Percentiles rank a stretch among this genome's conserved stretches.
Evolutionary conservation across 495 filamentous ascomycete species (phyloP).

Genomic region (Penicilliopsis zonata): DNA sequence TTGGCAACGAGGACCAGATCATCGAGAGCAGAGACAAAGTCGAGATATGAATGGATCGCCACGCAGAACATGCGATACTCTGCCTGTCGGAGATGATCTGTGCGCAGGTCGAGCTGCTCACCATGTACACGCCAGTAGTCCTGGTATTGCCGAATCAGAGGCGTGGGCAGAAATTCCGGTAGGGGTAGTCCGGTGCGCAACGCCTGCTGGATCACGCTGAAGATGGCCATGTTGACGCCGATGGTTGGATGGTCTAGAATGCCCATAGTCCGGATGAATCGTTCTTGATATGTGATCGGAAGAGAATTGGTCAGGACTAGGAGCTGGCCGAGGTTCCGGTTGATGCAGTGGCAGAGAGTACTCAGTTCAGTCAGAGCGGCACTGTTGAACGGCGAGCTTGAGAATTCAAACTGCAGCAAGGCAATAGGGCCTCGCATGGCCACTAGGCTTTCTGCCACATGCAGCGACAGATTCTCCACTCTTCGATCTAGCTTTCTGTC

Average conservation of each 20-base stretch:
- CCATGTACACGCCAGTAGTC: conserved; percentile 16
- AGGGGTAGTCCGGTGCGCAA: conserved; percentile 28
- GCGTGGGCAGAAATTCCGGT: conserved; percentile 30
- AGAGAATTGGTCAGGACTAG: conserved; percentile 22
- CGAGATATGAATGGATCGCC: conserved; percentile 24
- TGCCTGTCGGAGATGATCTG: conserved; percentile 22
- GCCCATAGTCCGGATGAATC: conserved; percentile 18
- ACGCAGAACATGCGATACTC: conserved; percentile 29
- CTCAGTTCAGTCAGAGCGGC: conserved; percentile 19
- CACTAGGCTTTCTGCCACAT: conserved; percentile 19
- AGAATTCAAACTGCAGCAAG: conserved; percentile 28
- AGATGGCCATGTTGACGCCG: conserved; percentile 31
- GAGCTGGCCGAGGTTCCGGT: conserved; percentile 22
- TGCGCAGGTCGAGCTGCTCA: conserved; percentile 11
- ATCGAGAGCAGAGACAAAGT: conserved; percentile 24
- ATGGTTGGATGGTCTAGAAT: conserved; percentile 25
- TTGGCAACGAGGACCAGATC: conserved; percentile 31
- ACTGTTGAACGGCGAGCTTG: conserved; percentile 29
- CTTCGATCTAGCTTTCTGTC: conserved; percentile 7
- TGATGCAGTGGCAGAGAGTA: conserved; percentile 21
- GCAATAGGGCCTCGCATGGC: conserved; percentile 20
- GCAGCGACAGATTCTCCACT: conserved; percentile 22
- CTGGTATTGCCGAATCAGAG: conserved; percentile 20
- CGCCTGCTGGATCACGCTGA: conserved; percentile 25
- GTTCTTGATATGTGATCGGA: conserved; percentile 15